Evolutionary conservation across 352 stramenopile genomes (phyloP).

Genomic region (Phytophthora aleatoria): DNA sequence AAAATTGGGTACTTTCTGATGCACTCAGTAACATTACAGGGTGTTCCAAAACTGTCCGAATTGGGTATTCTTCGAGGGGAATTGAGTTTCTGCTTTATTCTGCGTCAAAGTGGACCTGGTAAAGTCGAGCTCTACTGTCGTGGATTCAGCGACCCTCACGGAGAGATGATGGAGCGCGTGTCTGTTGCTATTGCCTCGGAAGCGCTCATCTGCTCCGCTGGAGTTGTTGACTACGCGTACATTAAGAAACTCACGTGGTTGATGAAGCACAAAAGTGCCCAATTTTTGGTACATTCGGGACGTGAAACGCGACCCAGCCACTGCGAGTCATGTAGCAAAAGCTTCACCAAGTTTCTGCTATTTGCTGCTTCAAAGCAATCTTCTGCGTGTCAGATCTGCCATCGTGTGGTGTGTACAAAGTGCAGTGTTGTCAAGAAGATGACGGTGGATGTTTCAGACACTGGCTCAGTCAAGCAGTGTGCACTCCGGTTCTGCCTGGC

Average conservation of each 20-base stretch:
- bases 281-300: neutral
- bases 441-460: slow-evolving; percentile 49
- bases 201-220: slow-evolving; percentile 14
- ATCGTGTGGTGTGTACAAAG: slow-evolving; percentile 45
- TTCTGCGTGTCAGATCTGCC: slow-evolving; percentile 53
- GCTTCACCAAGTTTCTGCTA: slow-evolving; percentile 25
- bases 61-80: slow-evolving; percentile 41
- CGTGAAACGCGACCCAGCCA: slow-evolving; percentile 11
- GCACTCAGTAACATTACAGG: slow-evolving; percentile 34
- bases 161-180: slow-evolving; percentile 35
- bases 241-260: slow-evolving; percentile 45
- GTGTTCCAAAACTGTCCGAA: slow-evolving; percentile 29
- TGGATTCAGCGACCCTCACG: slow-evolving; percentile 37
- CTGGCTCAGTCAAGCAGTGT: slow-evolving; percentile 37
- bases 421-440: slow-evolving; percentile 66
- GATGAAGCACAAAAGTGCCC: slow-evolving; percentile 26
- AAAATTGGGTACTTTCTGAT: slow-evolving; percentile 32
- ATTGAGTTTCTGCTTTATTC: slow-evolving; percentile 49
- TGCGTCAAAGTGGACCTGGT: slow-evolving; percentile 26
- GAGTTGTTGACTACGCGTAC: slow-evolving; percentile 35
- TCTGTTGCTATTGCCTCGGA: slow-evolving; percentile 22
- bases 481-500: slow-evolving; percentile 53
- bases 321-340: slow-evolving; percentile 36
- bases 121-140: slow-evolving; percentile 51
- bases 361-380: too few relatives aligned